Percentiles rank a stretch among this genome's conserved stretches.
Evolutionary conservation across 306 rosid genomes (phyloP).

Genomic region (Casuarina equisetifolia): DNA sequence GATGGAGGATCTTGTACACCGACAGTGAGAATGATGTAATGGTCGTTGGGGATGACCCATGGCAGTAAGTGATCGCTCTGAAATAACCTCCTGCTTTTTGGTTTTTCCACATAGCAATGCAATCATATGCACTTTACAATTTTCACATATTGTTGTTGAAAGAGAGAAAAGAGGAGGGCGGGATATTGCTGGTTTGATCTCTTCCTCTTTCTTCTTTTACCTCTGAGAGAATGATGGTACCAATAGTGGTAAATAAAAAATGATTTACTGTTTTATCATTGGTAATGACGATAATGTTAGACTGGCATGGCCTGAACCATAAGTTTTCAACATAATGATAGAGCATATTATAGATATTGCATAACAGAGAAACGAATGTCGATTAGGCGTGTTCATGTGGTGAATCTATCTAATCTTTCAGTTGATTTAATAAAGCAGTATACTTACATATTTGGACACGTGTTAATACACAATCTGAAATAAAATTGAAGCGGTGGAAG

Average conservation of each 20-base stretch:
- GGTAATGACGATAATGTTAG: background rate
- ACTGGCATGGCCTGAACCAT: background rate
- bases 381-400: background rate
- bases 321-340: background rate
- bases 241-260: background rate
- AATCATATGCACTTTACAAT: background rate
- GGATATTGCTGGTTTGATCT: background rate
- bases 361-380: background rate
- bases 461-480: background rate
- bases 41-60: slow-evolving; percentile 96
- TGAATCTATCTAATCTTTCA: background rate
- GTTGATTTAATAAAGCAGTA: background rate
- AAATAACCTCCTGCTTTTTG: slow-evolving; percentile 14
- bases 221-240: background rate
- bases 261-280: background rate
- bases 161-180: background rate
- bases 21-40: slow-evolving; percentile 95
- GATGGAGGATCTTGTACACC: slow-evolving; percentile 87
- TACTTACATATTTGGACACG: background rate
- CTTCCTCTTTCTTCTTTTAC: background rate
- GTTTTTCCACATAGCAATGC: background rate
- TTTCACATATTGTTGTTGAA: background rate
- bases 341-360: background rate
- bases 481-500: background rate
- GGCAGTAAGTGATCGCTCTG: slow-evolving; percentile 66